Base-by-base conservation (phyloP, 2,329 filamentous ascomycete species). In the Botrytis tulipae region DNA sequence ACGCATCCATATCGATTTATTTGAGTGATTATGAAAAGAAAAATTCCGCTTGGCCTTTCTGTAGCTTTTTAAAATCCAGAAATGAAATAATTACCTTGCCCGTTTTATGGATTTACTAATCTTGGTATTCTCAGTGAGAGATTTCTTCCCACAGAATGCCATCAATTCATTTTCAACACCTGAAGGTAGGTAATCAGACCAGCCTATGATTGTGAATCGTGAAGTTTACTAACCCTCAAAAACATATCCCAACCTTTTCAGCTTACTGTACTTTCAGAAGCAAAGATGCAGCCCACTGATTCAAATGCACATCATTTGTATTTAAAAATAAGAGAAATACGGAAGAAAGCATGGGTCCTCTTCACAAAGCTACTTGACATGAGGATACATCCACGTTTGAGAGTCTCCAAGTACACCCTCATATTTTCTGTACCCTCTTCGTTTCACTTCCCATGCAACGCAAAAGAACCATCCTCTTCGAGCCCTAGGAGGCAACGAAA, bases 321-420 rank as follows among this genome's bases (percentile, higher is more conserved):
- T n/a, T 16, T 54, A 7, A 16, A 29, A 16, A 0, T 16, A 16
- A 54, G 25, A 29, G 48, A 54, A n/a, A 54, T 16, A 1, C 3
- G 25, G 25, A 54, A 54, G 48, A 8, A 16, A 54, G 1, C 1
- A 0, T 54, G 48, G 14, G 12, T 7, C 14, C 25, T 16, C 25
- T 54, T n/a, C 48, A 54, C 3, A n/a, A 51, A 14, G 25, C 4
- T 29, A n/a, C 12, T n/a, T n/a, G 25, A 29, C 4, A n/a, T 8
- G 7, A n/a, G 4, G 3, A 3, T n/a, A 7, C 4, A 14, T 54
- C 12, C 25, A 29, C 7, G 0, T 29, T 16, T 1, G 48, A n/a
- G 12, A 29, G 51, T 54, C n/a, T n/a, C 1, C 5, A 29, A 54
- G 0, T 29, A 29, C 2, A 14, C 14, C 25, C 12, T 16, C 12